Evolutionary conservation across 2,329 filamentous ascomycete genomes (phyloP).

Genomic region (Fusarium sp.): DNA sequence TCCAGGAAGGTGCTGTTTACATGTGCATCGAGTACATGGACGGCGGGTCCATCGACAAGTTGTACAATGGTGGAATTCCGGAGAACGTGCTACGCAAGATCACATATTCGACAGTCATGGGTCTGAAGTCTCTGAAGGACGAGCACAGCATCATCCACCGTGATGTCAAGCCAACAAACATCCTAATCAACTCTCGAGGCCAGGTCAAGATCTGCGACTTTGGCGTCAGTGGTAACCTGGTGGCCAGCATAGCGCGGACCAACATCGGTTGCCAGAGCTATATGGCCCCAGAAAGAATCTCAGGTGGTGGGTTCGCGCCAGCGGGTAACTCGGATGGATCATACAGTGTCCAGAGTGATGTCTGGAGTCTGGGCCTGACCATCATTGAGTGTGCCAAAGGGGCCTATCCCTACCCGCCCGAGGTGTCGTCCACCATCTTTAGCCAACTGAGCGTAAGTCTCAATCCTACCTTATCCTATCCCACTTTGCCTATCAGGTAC

Average conservation of each 20-base stretch:
- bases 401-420: constrained; percentile 94
- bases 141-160: constrained; percentile 99
- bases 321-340: constrained; percentile 82
- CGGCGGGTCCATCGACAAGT: constrained; percentile 95
- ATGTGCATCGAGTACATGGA: constrained; percentile 99
- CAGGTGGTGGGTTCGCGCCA: constrained; percentile 84
- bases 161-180: constrained; percentile 99
- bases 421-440: constrained; percentile 98
- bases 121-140: constrained; percentile 93
- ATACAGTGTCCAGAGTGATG: constrained; percentile 97
- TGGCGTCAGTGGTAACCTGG: constrained; percentile 95
- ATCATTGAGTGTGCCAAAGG: constrained; percentile 97
- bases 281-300: constrained; percentile 98
- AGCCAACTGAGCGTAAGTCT: constrained; percentile 92
- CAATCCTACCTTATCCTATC: not conserved
- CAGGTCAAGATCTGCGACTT: constrained; percentile 99
- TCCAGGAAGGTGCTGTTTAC: constrained; percentile 98
- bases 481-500: not conserved
- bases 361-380: constrained; percentile 95
- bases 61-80: constrained; percentile 92
- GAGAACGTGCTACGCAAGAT: constrained; percentile 93
- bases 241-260: constrained; percentile 97
- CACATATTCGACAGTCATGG: constrained; percentile 89
- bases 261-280: constrained; percentile 99
- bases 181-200: constrained; percentile 89